Conservation (phyloP, 768 basidiomycete species). For the Leccinum aurantiacum region DNA sequence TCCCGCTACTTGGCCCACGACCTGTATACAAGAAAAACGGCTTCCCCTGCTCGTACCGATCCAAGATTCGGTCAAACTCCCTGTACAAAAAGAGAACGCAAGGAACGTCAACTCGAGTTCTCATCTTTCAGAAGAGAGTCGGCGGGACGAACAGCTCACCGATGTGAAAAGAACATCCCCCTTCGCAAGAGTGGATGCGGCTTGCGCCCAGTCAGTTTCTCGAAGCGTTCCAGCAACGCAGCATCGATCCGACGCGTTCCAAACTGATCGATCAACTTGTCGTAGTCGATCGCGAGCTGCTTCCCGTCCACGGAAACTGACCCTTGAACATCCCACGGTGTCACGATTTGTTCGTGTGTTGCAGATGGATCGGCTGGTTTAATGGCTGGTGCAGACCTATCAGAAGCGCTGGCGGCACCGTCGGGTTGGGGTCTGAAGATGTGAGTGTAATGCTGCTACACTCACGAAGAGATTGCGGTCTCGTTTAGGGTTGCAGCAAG, state of each 20-base stretch:
- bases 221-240: slow-evolving; percentile 82
- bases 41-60: slow-evolving; percentile 94
- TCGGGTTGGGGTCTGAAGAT: slow-evolving; percentile 16
- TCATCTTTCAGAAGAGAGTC: neutral
- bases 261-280: slow-evolving; percentile 92
- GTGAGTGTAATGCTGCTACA: neutral
- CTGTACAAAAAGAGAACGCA: slow-evolving; percentile 38
- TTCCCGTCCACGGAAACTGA: slow-evolving; percentile 84
- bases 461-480: slow-evolving; percentile 33
- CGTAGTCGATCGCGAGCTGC: slow-evolving; percentile 93
- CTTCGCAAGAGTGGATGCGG: slow-evolving; percentile 88
- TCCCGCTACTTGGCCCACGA: slow-evolving; percentile 92
- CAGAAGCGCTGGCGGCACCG: slow-evolving; percentile 1
- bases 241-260: slow-evolving; percentile 82
- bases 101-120: slow-evolving; percentile 2
- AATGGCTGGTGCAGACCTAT: slow-evolving; percentile 26
- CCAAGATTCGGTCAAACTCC: slow-evolving; percentile 90
- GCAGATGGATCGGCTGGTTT: slow-evolving; percentile 33
- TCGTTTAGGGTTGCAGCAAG: slow-evolving; percentile 29
- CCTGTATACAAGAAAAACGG: slow-evolving; percentile 99
- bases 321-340: slow-evolving; percentile 98
- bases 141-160: slow-evolving; percentile 44
- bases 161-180: slow-evolving; percentile 97
- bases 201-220: slow-evolving; percentile 81
- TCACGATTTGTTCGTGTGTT: slow-evolving; percentile 74